Percentiles rank a stretch among this genome's conserved stretches.
phyloP scores from a whole-genome alignment of 2,329 filamentous ascomycete species.

The Clonostachys chloroleuca region DNA sequence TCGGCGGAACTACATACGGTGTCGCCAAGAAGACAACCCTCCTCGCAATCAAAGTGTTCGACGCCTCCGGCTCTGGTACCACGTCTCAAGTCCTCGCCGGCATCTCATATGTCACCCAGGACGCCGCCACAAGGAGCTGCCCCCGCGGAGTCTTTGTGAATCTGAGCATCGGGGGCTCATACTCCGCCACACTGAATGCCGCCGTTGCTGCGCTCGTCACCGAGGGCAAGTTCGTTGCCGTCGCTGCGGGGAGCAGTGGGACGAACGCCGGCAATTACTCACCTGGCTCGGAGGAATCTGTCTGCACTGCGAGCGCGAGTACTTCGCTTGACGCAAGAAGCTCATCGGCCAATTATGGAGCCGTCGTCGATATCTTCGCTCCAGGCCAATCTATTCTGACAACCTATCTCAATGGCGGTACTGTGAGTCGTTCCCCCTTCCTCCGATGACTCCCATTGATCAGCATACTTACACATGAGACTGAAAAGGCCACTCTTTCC shows the following conservation, averaged over 20 bases:
- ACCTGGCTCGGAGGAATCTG: slow-evolving; percentile 9
- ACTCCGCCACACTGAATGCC: slow-evolving; percentile 9
- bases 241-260: slow-evolving; percentile 9
- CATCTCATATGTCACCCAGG: slow-evolving; percentile 20
- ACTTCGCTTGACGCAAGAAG: slow-evolving; percentile 24
- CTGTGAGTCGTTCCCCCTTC: slow-evolving; percentile 10
- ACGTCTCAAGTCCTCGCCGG: slow-evolving; percentile 15
- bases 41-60: slow-evolving; percentile 34
- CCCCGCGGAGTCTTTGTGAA: slow-evolving; percentile 29
- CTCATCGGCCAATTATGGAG: slow-evolving; percentile 44
- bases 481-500: not conserved
- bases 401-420: slow-evolving; percentile 34
- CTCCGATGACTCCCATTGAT: not conserved
- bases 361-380: slow-evolving; percentile 40
- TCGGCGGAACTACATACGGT: slow-evolving; percentile 12
- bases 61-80: slow-evolving; percentile 3
- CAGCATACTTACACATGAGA: not conserved
- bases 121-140: slow-evolving; percentile 15
- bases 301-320: slow-evolving; percentile 12
- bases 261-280: slow-evolving; percentile 5
- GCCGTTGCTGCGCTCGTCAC: slow-evolving; percentile 25
- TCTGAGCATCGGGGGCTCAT: slow-evolving; percentile 28
- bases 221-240: slow-evolving; percentile 8
- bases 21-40: slow-evolving; percentile 29
- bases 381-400: slow-evolving; percentile 38